Conservation (phyloP, 495 filamentous ascomycete species). For the Neurospora sp. region DNA sequence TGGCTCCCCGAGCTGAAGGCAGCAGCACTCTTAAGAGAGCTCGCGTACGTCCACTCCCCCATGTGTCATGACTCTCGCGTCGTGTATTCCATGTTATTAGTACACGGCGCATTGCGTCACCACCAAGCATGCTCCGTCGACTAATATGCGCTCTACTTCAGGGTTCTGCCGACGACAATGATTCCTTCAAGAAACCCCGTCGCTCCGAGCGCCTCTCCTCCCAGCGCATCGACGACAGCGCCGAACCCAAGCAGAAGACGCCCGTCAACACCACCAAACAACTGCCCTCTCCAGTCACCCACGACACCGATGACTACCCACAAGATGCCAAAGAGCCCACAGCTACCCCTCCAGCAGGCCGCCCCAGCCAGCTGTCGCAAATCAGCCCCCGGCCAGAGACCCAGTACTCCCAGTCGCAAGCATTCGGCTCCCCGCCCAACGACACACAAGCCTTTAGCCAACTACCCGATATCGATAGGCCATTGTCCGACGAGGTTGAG, state of each 20-base stretch:
- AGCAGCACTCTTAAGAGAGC: constrained; percentile 46
- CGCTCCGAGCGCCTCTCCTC: constrained; percentile 50
- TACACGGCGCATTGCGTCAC: constrained; percentile 4
- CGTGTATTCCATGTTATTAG: background rate
- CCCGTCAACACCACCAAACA: constrained; percentile 55
- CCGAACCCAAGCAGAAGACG: constrained; percentile 38
- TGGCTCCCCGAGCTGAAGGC: constrained; percentile 46
- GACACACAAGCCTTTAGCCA: constrained; percentile 67
- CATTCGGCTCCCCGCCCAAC: constrained; percentile 23
- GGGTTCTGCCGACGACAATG: constrained; percentile 34
- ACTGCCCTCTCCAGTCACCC: constrained; percentile 75
- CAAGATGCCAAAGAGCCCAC: constrained; percentile 59
- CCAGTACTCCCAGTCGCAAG: constrained; percentile 35
- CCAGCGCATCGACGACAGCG: constrained; percentile 27
- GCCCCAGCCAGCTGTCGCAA: constrained; percentile 46
- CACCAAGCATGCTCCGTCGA: constrained; percentile 18
- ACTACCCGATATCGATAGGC: constrained; percentile 50
- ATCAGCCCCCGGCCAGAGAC: constrained; percentile 21
- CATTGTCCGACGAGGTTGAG: constrained; percentile 68
- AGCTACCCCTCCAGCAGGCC: constrained; percentile 57
- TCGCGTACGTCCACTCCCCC: constrained; percentile 21
- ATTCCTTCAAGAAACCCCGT: constrained; percentile 55
- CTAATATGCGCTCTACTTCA: constrained; percentile 23
- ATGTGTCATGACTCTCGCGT: background rate
- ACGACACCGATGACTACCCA: constrained; percentile 46